These are phyloP conservation scores for Ganoderma lingzhi DNA, from an alignment of 1,284 basidiomycete genomes.

Conservation along the genomic window DNA sequence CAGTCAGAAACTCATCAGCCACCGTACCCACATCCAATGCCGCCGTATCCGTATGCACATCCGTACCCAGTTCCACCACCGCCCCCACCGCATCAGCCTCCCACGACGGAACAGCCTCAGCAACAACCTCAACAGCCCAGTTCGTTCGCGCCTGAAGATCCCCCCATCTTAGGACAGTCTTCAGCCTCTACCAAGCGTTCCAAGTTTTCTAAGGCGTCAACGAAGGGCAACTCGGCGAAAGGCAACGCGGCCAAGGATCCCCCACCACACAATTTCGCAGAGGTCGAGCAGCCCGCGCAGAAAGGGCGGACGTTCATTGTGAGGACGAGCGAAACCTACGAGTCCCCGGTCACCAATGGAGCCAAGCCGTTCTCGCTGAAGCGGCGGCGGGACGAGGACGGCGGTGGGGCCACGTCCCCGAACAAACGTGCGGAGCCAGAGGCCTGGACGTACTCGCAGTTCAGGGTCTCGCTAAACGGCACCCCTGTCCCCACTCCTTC, in stretches of 20 bases:
- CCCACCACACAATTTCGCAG: not conserved
- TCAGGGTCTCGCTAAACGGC: slow-evolving; percentile 13
- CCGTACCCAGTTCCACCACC: slow-evolving; percentile 12
- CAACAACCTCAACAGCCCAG: not conserved
- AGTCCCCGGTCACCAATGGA: slow-evolving; percentile 5
- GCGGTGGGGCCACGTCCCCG: not conserved
- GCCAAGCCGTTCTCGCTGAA: slow-evolving; percentile 18
- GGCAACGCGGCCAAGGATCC: not conserved
- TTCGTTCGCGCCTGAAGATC: not conserved
- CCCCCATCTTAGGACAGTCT: not conserved
- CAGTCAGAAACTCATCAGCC: slow-evolving; percentile 6
- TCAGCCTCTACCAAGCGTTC: not conserved
- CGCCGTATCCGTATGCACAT: slow-evolving; percentile 19
- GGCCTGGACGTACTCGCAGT: slow-evolving; percentile 21
- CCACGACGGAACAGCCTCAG: slow-evolving; percentile 6
- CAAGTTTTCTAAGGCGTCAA: not conserved
- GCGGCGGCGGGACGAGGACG: slow-evolving; percentile 26
- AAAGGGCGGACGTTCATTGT: slow-evolving; percentile 32
- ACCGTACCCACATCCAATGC: slow-evolving; percentile 13
- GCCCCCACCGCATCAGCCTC: slow-evolving; percentile 6
- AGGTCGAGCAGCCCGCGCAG: not conserved
- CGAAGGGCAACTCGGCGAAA: not conserved
- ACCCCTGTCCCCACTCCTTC: not conserved
- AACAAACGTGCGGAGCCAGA: slow-evolving; percentile 21
- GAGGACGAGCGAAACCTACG: slow-evolving; percentile 32